Evolutionary conservation across 73 alveolate species (phyloP).

Genomic region (Uronychia binucleata): DNA sequence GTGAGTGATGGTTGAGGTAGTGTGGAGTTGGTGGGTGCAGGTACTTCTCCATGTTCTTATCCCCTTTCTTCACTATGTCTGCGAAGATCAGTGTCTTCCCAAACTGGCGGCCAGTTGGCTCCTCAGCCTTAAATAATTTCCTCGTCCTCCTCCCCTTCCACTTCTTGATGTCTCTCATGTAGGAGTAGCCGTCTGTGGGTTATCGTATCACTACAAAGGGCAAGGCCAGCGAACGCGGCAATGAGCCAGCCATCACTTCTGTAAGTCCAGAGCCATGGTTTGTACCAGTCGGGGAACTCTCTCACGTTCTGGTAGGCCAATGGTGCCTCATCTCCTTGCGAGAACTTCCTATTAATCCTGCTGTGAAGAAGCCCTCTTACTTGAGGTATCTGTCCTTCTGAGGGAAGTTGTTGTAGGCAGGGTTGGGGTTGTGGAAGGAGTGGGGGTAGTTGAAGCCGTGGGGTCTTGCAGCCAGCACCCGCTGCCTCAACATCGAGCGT

Average conservation of each 20-base stretch:
- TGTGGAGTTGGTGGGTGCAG: neutral
- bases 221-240: constrained; percentile 12
- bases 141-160: constrained; percentile 23
- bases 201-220: neutral
- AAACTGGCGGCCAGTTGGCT: neutral
- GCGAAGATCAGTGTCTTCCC: neutral
- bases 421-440: constrained; percentile 38
- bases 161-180: constrained; percentile 21
- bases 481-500: neutral
- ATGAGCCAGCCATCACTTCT: constrained; percentile 25
- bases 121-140: neutral
- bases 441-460: constrained; percentile 49
- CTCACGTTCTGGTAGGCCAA: constrained; percentile 50
- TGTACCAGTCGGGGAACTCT: constrained; percentile 67
- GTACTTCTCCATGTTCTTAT: neutral
- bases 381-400: constrained; percentile 25
- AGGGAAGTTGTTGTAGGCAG: constrained; percentile 31
- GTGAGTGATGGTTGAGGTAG: constrained; percentile 3
- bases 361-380: neutral
- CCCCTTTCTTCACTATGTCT: neutral
- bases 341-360: constrained; percentile 39
- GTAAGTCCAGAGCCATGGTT: constrained; percentile 48
- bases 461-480: neutral
- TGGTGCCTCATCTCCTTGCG: constrained; percentile 52
- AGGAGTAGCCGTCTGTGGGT: constrained; percentile 11